phyloP scores from a whole-genome alignment of 805 yeast genomes.

The Cyberlindnera veronae region DNA sequence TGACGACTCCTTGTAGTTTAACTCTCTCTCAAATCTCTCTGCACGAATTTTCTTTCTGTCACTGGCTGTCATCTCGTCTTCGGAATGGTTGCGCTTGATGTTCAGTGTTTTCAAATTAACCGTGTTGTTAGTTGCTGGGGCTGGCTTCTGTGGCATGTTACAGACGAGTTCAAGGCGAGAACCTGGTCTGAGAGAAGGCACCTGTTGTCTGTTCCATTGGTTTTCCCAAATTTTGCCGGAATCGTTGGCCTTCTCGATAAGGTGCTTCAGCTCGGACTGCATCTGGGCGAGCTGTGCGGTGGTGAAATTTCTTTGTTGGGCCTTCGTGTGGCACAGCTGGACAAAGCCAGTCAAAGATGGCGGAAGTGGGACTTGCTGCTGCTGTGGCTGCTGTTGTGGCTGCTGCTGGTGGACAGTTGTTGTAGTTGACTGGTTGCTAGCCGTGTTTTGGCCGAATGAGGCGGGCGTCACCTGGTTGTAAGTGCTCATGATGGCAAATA shows the following conservation, averaged over 20 bases:
- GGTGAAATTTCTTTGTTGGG: conserved; percentile 14
- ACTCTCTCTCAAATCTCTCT: conserved; percentile 32
- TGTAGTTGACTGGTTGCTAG: not conserved
- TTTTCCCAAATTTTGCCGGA: conserved; percentile 25
- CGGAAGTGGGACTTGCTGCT: conserved; percentile 17
- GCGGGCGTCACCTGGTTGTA: conserved; percentile 18
- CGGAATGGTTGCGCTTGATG: conserved; percentile 2
- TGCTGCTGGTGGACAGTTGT: conserved; percentile 1
- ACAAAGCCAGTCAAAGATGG: conserved; percentile 22
- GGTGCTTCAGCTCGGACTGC: conserved; percentile 24
- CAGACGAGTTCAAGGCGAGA: conserved; percentile 16
- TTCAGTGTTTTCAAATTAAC: conserved; percentile 1
- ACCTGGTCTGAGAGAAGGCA: conserved; percentile 22
- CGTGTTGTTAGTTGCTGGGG: conserved; percentile 1
- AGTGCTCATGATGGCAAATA: too few species aligned
- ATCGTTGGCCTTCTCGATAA: conserved; percentile 27
- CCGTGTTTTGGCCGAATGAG: conserved; percentile 5
- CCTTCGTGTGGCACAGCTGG: conserved; percentile 21
- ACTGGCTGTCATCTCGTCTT: conserved; percentile 22
- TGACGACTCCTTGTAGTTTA: conserved; percentile 12
- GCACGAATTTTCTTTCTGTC: conserved; percentile 33
- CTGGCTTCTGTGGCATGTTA: conserved; percentile 7
- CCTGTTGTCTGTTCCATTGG: conserved; percentile 27
- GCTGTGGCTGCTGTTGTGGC: conserved; percentile 6
- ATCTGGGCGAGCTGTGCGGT: conserved; percentile 14